These are phyloP conservation scores for Candida succiphila DNA, from an alignment of 805 yeast species.

Conservation along the genomic window DNA sequence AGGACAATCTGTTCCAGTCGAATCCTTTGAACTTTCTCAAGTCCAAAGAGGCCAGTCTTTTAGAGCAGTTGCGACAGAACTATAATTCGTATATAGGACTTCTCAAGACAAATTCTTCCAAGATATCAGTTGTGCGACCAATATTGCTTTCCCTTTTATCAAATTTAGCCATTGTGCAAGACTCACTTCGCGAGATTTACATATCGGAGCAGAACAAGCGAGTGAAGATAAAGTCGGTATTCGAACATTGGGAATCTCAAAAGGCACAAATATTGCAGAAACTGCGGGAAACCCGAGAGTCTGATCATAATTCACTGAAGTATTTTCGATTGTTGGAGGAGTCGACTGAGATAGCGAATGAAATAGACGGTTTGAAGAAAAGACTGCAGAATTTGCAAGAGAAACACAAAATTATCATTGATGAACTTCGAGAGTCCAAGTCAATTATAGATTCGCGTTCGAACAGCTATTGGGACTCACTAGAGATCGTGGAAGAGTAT, in stretches of 20 bases:
- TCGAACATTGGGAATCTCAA: slow-evolving; percentile 31
- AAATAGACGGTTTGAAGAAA: slow-evolving; percentile 28
- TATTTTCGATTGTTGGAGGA: slow-evolving; percentile 25
- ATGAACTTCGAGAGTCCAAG: slow-evolving; percentile 34
- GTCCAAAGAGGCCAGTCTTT: too few relatives aligned
- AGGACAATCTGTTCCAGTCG: too few relatives aligned
- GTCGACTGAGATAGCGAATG: slow-evolving; percentile 22
- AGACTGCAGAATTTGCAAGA: slow-evolving; percentile 22
- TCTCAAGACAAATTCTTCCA: too few relatives aligned
- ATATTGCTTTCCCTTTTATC: too few relatives aligned
- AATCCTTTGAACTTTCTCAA: too few relatives aligned
- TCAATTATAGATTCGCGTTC: slow-evolving; percentile 40
- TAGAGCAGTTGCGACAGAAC: too few relatives aligned
- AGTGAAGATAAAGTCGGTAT: slow-evolving; percentile 16
- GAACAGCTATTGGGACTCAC: slow-evolving; percentile 30
- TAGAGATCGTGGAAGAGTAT: slow-evolving; percentile 12
- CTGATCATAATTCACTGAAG: slow-evolving; percentile 32
- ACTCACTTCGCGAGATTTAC: slow-evolving; percentile 37
- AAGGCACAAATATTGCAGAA: slow-evolving; percentile 23
- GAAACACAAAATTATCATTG: slow-evolving; percentile 23
- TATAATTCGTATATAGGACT: too few relatives aligned
- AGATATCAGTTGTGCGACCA: too few relatives aligned
- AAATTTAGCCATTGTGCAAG: slow-evolving; percentile 32
- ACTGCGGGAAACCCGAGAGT: slow-evolving; percentile 27
- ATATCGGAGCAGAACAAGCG: slow-evolving; percentile 24